Percentiles rank a stretch among this genome's conserved stretches.
Conservation (phyloP, 163 green algal genomes). For the Scenedesmus sp. region DNA sequence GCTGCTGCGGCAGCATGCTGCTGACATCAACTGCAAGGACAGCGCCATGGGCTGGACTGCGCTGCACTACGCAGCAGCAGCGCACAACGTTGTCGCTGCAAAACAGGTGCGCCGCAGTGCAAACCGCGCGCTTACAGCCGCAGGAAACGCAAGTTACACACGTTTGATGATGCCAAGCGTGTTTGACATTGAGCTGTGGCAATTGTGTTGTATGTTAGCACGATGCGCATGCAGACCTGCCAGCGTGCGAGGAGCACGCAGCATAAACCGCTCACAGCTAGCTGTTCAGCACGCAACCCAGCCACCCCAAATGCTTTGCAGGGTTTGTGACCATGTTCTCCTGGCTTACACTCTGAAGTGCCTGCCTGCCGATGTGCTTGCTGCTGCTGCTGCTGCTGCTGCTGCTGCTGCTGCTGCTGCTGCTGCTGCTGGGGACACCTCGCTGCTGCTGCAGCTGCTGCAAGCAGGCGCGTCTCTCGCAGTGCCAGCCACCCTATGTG, state of each 20-base stretch:
- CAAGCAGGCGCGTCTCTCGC: background rate
- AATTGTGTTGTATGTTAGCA: background rate
- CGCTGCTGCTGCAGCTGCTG: background rate
- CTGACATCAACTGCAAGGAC: background rate
- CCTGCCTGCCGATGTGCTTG: background rate
- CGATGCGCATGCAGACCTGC: too few species aligned
- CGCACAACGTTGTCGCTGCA: background rate
- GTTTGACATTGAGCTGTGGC: too few species aligned
- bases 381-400: background rate
- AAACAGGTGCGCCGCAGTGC: background rate
- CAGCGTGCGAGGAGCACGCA: too few species aligned
- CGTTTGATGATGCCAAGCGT: background rate
- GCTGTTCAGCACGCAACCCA: background rate
- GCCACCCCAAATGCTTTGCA: background rate
- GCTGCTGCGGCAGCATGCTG: background rate
- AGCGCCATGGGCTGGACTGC: background rate
- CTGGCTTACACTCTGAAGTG: background rate
- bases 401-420: too few species aligned
- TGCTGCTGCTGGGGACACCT: too few species aligned
- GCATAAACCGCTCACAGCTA: background rate
- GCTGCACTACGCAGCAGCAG: slow-evolving; percentile 8
- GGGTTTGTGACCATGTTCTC: background rate
- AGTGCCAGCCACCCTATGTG: too few species aligned
- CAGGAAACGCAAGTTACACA: too few species aligned
- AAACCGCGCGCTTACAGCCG: too few species aligned